A percentile compares a stretch with the other conserved stretches of the same genome.
Conservation (phyloP, 164 flowering plant species). For the Macadamia integrifolia region DNA sequence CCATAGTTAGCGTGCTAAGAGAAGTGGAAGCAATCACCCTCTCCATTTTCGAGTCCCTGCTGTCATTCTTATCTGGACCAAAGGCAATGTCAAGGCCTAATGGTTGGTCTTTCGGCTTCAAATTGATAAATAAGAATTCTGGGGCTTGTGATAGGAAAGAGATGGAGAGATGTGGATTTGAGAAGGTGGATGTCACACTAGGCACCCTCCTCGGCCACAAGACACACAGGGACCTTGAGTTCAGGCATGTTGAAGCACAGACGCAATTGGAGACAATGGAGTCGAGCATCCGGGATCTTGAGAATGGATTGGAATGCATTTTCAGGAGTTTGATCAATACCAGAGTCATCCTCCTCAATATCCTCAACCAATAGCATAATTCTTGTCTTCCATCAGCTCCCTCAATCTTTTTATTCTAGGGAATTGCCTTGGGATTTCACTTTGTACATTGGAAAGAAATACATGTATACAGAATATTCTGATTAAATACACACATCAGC, state of each 20-base stretch:
- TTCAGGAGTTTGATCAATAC: slow-evolving; percentile 25
- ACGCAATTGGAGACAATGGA: slow-evolving; percentile 11
- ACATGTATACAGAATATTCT: too few species aligned
- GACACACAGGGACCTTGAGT: background rate
- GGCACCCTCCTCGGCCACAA: background rate
- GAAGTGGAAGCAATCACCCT: slow-evolving; percentile 21
- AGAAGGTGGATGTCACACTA: background rate
- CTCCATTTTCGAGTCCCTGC: slow-evolving; percentile 11
- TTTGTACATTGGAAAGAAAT: too few species aligned
- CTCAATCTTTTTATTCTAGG: too few species aligned
- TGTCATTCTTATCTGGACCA: slow-evolving; percentile 8
- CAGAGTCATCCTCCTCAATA: slow-evolving; percentile 35
- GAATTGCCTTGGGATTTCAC: too few species aligned
- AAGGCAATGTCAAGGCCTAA: slow-evolving; percentile 2
- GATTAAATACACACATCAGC: too few species aligned
- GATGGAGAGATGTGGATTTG: background rate
- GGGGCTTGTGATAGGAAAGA: background rate
- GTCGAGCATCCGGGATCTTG: slow-evolving; percentile 1
- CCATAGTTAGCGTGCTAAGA: slow-evolving; percentile 4
- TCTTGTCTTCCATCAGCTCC: too few species aligned
- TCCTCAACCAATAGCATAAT: background rate
- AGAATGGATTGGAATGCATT: slow-evolving; percentile 24
- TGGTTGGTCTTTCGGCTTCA: slow-evolving; percentile 1
- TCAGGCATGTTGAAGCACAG: background rate
- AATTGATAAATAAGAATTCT: background rate